phyloP scores from a whole-genome alignment of 352 stramenopile species.

The Pythium monospermum region DNA sequence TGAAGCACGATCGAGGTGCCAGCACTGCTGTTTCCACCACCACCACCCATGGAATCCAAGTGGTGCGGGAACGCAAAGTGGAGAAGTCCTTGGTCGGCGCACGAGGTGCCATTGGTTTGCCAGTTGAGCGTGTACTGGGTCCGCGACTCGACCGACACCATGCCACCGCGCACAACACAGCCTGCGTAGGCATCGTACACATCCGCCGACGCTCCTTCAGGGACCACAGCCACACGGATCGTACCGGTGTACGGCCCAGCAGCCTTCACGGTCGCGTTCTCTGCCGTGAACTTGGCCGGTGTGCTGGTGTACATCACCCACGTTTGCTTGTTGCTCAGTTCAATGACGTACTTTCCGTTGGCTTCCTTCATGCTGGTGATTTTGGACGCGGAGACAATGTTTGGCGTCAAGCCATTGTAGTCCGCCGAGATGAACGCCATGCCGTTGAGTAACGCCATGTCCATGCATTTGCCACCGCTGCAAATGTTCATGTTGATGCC shows the following conservation, averaged over 20 bases:
- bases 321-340: constrained; percentile 62
- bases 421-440: constrained; percentile 70
- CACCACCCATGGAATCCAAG: constrained; percentile 31
- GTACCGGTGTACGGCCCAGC: constrained; percentile 38
- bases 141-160: constrained; percentile 45
- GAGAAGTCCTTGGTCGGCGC: constrained; percentile 36
- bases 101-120: constrained; percentile 42
- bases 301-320: constrained; percentile 70
- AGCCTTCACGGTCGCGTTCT: constrained; percentile 38
- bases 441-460: constrained; percentile 50
- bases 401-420: constrained; percentile 51
- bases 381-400: constrained; percentile 41
- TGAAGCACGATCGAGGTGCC: constrained; percentile 33
- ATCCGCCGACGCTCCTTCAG: constrained; percentile 25
- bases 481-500: constrained; percentile 58
- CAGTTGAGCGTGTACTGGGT: constrained; percentile 62
- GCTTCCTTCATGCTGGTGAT: constrained; percentile 35
- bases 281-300: constrained; percentile 34
- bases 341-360: constrained; percentile 49
- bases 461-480: constrained; percentile 42
- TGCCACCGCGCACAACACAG: constrained; percentile 53
- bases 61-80: constrained; percentile 73
- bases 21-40: constrained; percentile 16
- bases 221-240: constrained; percentile 53
- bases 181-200: constrained; percentile 52